Evolutionary conservation across 805 yeast species (phyloP), one percentile per base, ranked within the genome.

Genomic region (Wickerhamomyces sydowiorum): DNA sequence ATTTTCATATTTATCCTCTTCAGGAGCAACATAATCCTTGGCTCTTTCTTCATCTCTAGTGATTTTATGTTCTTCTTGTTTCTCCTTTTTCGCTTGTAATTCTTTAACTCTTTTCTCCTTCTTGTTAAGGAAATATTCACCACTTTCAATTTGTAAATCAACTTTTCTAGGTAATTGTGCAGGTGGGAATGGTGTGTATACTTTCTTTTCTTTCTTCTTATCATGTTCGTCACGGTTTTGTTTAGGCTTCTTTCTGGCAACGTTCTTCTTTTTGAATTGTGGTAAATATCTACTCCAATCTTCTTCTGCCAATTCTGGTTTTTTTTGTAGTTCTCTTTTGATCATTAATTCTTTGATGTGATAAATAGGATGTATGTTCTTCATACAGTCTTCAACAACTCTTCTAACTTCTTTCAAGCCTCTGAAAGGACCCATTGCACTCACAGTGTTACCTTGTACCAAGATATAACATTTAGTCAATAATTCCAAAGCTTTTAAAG

Each of bases 121-220:
- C 70, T 87, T 85, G 46, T 88, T 86, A 68, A 93, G 73, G 78
- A 93, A 93, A 68, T 88, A 93, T 65, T 93, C 99, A 78, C 99
- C 99, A 71, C 95, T 82, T 66, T 93, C 99, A 65, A 93, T 89
- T 70, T 89, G 95, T 62, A 90, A 70, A 77, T 93, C 99, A 65
- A 93, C 73, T 86, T 93, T 90, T 73, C 98, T 84, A 59, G 98
- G 99, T 52, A 80, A 78, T 67, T 87, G 99, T 40, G 87, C 86
- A 54, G 99, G 98, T 69, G 99, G 99, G 89, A 93, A 93, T 60
- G 99, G 98, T 27, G 99, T 93, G 77, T 91, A 91, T 4, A 79
- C 82, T 66, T 83, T 90, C 72, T 77, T 74, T 41, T 65, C 67
- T 39, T 57, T 59, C 56, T 64, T 65, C 52, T 64, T 66, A 43